These are phyloP conservation scores for Candida caryicola DNA, from an alignment of 805 yeast genomes.

Conservation along the genomic window DNA sequence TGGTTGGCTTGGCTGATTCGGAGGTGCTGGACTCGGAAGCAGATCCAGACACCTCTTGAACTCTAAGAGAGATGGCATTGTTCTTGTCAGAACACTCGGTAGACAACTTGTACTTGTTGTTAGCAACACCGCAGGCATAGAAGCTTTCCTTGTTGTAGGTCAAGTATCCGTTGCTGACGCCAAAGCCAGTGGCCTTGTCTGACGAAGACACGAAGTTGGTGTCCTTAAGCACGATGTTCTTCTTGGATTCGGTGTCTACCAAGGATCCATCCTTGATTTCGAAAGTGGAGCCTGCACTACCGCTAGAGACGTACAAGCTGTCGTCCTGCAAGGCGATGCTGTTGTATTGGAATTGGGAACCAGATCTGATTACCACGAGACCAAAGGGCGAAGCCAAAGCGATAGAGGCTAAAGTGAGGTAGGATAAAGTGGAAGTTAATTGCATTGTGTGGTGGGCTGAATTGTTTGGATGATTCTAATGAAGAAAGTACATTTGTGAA, in stretches of 20 bases:
- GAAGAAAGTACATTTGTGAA: too few species aligned
- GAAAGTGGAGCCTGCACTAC: constrained; percentile 13
- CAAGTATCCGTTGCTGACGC: constrained; percentile 14
- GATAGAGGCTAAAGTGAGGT: constrained; percentile 18
- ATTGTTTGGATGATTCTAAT: too few species aligned
- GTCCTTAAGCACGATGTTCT: constrained; percentile 13
- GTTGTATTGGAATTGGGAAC: constrained; percentile 23
- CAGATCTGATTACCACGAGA: constrained; percentile 23
- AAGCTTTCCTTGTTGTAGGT: constrained; percentile 7
- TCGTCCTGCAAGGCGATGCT: constrained; percentile 7
- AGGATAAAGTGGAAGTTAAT: constrained; percentile 16
- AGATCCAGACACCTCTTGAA: constrained; percentile 5
- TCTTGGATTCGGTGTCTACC: constrained; percentile 15
- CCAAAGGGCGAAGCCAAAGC: constrained; percentile 23
- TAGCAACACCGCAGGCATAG: constrained; percentile 12
- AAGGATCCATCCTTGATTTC: constrained; percentile 24
- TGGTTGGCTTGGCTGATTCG: constrained; percentile 6
- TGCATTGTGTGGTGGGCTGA: constrained; percentile 11
- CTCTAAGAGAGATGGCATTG: constrained; percentile 4
- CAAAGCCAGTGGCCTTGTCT: constrained; percentile 8
- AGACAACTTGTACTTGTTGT: constrained; percentile 6
- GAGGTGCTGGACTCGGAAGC: constrained; percentile 3
- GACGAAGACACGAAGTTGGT: constrained; percentile 5
- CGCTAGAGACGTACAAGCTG: constrained; percentile 11
- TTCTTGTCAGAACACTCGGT: constrained; percentile 5